Base-by-base conservation (phyloP, 768 basidiomycete species). In the Termitomyces sp. region DNA sequence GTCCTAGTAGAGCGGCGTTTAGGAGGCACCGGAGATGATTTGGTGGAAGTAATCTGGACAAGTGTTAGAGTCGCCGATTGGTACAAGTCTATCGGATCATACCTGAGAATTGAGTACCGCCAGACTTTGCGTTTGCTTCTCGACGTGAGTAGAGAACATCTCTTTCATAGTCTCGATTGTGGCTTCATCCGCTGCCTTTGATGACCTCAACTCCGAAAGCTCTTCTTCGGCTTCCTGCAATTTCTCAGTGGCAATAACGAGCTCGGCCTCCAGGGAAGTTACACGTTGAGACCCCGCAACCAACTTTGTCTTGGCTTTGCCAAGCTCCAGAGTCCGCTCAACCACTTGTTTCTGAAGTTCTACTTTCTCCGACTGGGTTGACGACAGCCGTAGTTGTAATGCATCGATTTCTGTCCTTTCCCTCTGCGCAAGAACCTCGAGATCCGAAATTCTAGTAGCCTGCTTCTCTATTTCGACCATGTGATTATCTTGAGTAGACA, bases 31-130 rank as follows among this genome's bases (percentile, higher is more conserved):
- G 69, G 64, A 32, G 71, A 67, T 8, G 67, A 65, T 29, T 64
- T 62, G n/a, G 69, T 62, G 19, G 66, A 66, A n/a, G 62, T 58
- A 40, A 73, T 65, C 70, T 73, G 49, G 5, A 42, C 27, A 37
- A 32, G 5, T 38, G 16, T 32, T 2, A 34, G 21, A 45, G 12
- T 21, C 43, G 10, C 6, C 35, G 10, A 29, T 21, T 27, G 25
- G 21, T 25, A n/a, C 27, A 34, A 34, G 17, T 23, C 16, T 37
- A 16, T 17, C 3, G 11, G 37, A 52, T 35, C 73, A 49, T 59
- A 77, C 77, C 73, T 73, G 71, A 40, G 66, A 62, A 42, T 74
- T 71, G 37, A 76, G 51, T 59, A 73, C 72, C 21, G 63, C 65
- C 55, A 78, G 62, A 31, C 66, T 68, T 23, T 71, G 65, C 62